These are phyloP conservation scores for Torulaspora globosa DNA, from an alignment of 1,139 yeast species.

Conservation along the genomic window DNA sequence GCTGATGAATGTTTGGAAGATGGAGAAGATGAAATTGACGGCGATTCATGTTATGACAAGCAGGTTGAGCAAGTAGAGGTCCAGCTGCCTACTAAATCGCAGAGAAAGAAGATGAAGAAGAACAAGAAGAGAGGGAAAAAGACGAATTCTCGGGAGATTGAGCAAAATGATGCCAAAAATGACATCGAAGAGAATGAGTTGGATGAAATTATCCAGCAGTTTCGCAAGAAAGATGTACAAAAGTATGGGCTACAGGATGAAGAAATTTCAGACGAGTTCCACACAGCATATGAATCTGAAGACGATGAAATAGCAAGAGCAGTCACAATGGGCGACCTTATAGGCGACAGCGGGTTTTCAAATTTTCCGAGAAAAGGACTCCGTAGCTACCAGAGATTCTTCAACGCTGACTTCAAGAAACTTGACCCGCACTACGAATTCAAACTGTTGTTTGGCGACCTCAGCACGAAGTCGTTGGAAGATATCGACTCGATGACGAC, in stretches of 20 bases:
- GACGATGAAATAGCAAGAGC: constrained; percentile 28
- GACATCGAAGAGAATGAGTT: constrained; percentile 32
- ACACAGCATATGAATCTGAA: constrained; percentile 37
- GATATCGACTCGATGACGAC: constrained; percentile 63
- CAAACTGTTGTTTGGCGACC: constrained; percentile 65
- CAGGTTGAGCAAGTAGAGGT: constrained; percentile 12
- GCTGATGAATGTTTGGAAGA: constrained; percentile 35
- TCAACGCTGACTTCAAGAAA: constrained; percentile 47
- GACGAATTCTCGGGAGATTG: constrained; percentile 20
- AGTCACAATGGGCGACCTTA: constrained; percentile 31
- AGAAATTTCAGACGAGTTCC: constrained; percentile 35
- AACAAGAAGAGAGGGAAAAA: constrained; percentile 15
- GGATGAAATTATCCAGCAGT: constrained; percentile 32
- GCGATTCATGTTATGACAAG: constrained; percentile 1
- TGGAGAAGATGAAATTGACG: constrained; percentile 20
- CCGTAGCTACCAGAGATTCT: constrained; percentile 40
- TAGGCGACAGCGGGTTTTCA: constrained; percentile 42
- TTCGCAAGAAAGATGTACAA: constrained; percentile 26
- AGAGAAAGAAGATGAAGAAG: constrained; percentile 27
- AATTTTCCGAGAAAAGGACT: constrained; percentile 45
- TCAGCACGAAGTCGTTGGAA: constrained; percentile 62
- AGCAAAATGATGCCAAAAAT: constrained; percentile 10
- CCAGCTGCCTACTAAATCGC: constrained; percentile 30
- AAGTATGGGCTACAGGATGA: constrained; percentile 12
- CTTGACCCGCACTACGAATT: constrained; percentile 81